Evolutionary conservation across 257 asterid genomes (phyloP), one percentile per base, ranked within the genome.

Genomic region (Perilla frutescens): DNA sequence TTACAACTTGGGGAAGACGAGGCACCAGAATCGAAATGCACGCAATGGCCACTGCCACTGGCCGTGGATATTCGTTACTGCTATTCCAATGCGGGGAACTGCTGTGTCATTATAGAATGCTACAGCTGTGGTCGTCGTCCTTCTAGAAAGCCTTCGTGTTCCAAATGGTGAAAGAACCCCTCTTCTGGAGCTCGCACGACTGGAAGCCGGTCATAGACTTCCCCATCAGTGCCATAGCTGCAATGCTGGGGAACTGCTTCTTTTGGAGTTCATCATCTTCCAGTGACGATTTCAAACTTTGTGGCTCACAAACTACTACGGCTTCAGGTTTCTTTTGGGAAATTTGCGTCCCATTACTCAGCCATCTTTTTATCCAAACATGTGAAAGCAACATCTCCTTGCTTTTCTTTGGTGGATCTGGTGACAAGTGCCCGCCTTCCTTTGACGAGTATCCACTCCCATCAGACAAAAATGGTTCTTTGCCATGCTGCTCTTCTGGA

Each of bases 221-320:
- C 50, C 92, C 98, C 98, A 93, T 81, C 70, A 89, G 66, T 3
- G 97, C 98, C 96, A 93, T 89, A 51, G 96, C 96, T 31, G 88
- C 96, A 67, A 85, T 82, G 86, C 98, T 91, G 0, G 98, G 97
- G 73, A 89, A 82, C 79, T 87, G 96, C 83, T 84, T 82, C 78
- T 83, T 90, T 72, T 81, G 80, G 7, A 70, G 63, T 26, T 71
- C 79, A 47, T 81, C 37, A 34, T 34, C 26, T 20, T 20, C 74
- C 20, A 57, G 6, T 29, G 80, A 74, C 67, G 81, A 44, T 62
- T 83, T 87, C 31, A 85, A 77, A 59, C 72, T 74, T 59, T 63
- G 86, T 20, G 89, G 91, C 57, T 84, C 88, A 79, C 86, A 80
- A 68, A 77, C 65, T 13, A 78, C 85, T 12, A 49, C 70, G 2